Evolutionary conservation across 257 asterid genomes (phyloP).

Genomic region (Lithospermum erythrorhizon): DNA sequence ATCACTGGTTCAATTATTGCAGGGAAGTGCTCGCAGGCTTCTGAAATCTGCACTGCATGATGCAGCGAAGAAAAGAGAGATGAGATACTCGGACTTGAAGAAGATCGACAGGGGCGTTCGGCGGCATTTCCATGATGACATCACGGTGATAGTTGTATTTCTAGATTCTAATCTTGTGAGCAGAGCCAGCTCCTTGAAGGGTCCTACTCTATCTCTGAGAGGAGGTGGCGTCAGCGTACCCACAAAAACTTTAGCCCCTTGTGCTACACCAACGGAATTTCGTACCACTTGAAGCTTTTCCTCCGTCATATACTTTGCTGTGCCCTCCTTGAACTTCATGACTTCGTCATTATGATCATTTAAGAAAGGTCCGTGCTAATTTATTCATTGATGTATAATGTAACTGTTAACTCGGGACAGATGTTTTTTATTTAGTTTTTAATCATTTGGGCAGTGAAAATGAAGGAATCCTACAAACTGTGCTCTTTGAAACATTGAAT

Average conservation of each 20-base stretch:
- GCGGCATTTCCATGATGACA: constrained; percentile 13
- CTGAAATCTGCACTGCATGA: constrained; percentile 14
- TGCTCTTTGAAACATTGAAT: neutral
- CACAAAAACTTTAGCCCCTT: constrained; percentile 6
- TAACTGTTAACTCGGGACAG: neutral
- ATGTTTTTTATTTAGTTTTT: constrained; percentile 8
- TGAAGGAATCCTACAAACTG: constrained; percentile 5
- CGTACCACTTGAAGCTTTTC: constrained; percentile 8
- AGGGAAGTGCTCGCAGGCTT: constrained; percentile 14
- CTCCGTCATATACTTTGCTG: constrained; percentile 2
- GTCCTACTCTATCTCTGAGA: constrained; percentile 6
- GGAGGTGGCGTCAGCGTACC: constrained; percentile 4
- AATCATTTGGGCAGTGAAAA: neutral
- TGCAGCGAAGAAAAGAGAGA: constrained; percentile 19
- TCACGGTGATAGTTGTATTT: constrained; percentile 9
- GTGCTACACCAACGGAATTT: neutral
- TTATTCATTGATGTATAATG: constrained; percentile 15
- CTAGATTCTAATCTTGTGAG: constrained; percentile 11
- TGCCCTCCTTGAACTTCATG: constrained; percentile 4
- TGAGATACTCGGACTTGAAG: constrained; percentile 17
- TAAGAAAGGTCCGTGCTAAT: constrained; percentile 4
- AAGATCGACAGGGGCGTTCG: constrained; percentile 11
- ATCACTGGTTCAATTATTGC: neutral
- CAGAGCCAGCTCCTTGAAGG: constrained; percentile 8
- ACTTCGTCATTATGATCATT: neutral